Conservation (phyloP, 768 basidiomycete species). For the Mycena haematopus region DNA sequence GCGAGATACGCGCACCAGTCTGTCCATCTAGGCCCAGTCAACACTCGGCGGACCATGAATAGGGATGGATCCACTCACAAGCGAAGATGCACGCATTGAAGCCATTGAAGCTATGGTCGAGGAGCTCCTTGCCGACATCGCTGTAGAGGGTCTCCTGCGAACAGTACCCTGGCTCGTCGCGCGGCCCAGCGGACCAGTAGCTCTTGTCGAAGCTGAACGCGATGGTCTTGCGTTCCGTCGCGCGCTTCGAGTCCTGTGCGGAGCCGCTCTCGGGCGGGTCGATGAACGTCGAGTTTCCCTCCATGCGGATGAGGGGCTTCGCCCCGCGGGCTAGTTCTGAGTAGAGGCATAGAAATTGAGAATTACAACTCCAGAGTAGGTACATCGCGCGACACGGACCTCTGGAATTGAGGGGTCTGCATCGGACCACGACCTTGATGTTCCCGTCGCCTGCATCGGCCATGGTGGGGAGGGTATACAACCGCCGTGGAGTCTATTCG, state of each 20-base stretch:
- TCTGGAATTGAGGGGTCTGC: constrained; percentile 93
- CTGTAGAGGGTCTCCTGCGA: constrained; percentile 94
- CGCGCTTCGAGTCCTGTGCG: constrained; percentile 73
- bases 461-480: constrained; percentile 48
- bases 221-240: constrained; percentile 90
- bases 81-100: constrained; percentile 99
- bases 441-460: constrained; percentile 84
- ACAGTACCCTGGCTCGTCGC: constrained; percentile 90
- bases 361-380: not conserved
- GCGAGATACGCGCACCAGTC: constrained; percentile 65
- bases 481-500: constrained; percentile 14
- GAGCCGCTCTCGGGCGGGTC: constrained; percentile 87
- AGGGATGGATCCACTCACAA: constrained; percentile 75
- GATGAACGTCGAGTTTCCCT: constrained; percentile 90
- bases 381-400: constrained; percentile 56
- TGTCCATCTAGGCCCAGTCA: constrained; percentile 64
- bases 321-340: constrained; percentile 93
- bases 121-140: constrained; percentile 90
- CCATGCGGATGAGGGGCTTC: constrained; percentile 93
- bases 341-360: constrained; percentile 3
- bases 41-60: not conserved
- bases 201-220: constrained; percentile 96
- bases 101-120: constrained; percentile 95
- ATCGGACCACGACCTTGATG: constrained; percentile 94
- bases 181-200: constrained; percentile 93